These are phyloP conservation scores for Trichosporon sp. DNA, from an alignment of 1,284 basidiomycete species.

Conservation along the genomic window DNA sequence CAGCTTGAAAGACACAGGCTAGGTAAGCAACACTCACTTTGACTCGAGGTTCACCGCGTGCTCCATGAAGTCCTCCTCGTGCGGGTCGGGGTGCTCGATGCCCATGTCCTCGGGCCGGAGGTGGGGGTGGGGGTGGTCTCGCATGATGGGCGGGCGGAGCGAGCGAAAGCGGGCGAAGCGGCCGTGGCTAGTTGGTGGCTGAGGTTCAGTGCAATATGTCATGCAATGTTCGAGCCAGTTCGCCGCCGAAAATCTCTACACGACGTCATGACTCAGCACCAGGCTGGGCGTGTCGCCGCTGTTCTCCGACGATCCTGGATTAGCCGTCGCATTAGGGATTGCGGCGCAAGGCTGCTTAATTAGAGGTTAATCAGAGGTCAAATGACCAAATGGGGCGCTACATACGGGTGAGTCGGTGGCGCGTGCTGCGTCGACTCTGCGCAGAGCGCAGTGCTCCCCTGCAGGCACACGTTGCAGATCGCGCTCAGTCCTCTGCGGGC, in stretches of 20 bases:
- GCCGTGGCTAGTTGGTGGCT: no score
- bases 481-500: background rate
- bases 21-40: conserved; percentile 6
- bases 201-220: background rate
- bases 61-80: conserved; percentile 10
- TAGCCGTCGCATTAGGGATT: background rate
- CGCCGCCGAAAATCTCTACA: background rate
- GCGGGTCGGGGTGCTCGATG: background rate
- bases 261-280: background rate
- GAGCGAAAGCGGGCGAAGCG: background rate
- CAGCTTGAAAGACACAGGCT: no score
- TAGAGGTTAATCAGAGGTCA: background rate
- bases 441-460: background rate
- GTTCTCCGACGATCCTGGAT: background rate
- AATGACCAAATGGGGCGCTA: background rate
- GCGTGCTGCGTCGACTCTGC: no score
- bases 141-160: background rate
- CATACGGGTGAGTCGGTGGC: background rate
- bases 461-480: background rate
- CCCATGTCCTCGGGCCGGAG: background rate
- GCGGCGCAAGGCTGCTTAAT: background rate
- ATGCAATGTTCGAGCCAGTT: no score
- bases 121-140: background rate
- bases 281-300: background rate
- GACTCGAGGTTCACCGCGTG: conserved; percentile 19